phyloP scores from a whole-genome alignment of 2,329 filamentous ascomycete species.

The Capronia americana region DNA sequence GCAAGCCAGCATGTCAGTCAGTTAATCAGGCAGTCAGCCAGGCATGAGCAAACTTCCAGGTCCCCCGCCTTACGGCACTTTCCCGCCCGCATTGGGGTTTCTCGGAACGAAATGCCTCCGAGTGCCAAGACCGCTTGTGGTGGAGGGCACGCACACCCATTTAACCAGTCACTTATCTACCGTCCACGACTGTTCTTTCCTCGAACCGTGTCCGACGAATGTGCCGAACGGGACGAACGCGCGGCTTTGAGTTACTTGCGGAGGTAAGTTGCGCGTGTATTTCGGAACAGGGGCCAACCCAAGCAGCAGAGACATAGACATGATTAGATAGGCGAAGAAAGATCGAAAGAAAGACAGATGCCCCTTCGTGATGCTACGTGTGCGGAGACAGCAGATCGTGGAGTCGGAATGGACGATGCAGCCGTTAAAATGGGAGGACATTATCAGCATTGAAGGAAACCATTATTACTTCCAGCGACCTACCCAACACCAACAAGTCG shows the following conservation, averaged over 20 bases:
- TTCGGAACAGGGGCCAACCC: neutral
- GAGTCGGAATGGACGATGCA: no score
- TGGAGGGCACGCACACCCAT: neutral
- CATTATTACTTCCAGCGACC: no score
- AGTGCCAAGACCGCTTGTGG: neutral
- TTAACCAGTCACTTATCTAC: neutral
- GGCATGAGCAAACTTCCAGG: neutral
- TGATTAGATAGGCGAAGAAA: no score
- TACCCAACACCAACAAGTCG: neutral
- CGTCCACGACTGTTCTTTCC: neutral
- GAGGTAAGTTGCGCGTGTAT: neutral
- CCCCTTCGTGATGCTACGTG: no score
- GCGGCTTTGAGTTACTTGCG: neutral
- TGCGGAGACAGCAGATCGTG: no score
- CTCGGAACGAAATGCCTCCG: neutral
- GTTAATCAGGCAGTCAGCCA: neutral
- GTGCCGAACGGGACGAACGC: neutral
- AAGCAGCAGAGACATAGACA: neutral
- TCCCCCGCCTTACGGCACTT: no score
- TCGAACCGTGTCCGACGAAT: neutral
- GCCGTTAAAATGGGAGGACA: neutral
- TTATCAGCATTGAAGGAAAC: neutral
- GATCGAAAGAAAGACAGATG: no score
- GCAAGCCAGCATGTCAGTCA: no score
- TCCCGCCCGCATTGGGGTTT: no score